Conservation (phyloP, 495 filamentous ascomycete genomes). For the Chaetomium cochliodes region DNA sequence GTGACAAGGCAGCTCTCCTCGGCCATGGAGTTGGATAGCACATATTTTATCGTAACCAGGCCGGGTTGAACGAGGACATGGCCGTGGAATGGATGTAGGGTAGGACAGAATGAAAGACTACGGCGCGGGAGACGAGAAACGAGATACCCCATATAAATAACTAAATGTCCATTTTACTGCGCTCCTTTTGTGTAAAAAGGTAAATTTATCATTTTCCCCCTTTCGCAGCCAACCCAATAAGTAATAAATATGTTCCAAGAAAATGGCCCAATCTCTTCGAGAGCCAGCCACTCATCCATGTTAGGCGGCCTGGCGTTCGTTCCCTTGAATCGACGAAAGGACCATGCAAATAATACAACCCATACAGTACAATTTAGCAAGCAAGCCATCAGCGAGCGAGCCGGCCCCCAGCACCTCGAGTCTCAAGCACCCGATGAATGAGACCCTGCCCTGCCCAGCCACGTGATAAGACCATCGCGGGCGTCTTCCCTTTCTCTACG, state of each 20-base stretch:
- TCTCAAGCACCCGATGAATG: neutral
- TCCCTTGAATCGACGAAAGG: neutral
- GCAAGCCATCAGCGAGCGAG: neutral
- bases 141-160: slow-evolving; percentile 8
- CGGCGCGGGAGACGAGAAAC: neutral
- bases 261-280: neutral
- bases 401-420: too few relatives aligned
- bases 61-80: neutral
- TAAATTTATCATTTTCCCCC: neutral
- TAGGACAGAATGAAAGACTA: neutral
- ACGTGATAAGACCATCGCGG: too few relatives aligned
- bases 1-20: neutral
- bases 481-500: neutral
- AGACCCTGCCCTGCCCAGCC: neutral
- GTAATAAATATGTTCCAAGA: neutral
- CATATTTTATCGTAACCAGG: neutral
- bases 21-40: neutral
- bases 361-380: neutral
- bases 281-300: neutral
- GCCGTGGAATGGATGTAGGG: neutral
- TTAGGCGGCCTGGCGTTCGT: neutral
- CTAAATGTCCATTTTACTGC: neutral
- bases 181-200: neutral
- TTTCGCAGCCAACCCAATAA: neutral
- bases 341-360: neutral